Base-by-base conservation (phyloP, 768 basidiomycete genomes). In the Hypsizygus marmoreus region DNA sequence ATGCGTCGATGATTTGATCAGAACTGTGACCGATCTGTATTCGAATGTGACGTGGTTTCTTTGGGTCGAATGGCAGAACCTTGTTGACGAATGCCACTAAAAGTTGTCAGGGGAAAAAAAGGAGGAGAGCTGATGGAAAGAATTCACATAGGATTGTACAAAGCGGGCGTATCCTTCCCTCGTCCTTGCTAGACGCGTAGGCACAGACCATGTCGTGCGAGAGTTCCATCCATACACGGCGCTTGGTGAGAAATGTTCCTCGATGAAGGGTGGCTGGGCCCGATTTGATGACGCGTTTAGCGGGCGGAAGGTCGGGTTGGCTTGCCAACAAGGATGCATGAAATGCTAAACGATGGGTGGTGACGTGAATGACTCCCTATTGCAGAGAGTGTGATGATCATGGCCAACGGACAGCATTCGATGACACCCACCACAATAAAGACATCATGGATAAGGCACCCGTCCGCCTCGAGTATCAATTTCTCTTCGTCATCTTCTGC, bases 301-400 rank as follows among this genome's bases (percentile, higher is more conserved):
- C 46, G 10, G 58, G 52, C 6, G 51, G 45, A 26, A 66, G 46
- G 33, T 63, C 70, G 4, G 71, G 66, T n/a, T 62, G 58, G 19
- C 70, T 68, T 0, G 78, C 69, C 12, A 81, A 71, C 14, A 87
- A 60, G 8, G 81, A 74, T 2, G 84, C 84, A 54, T 86, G 83
- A 59, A 87, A 87, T 0, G 80, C 66, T 14, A 86, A 50, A 4
- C 84, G 75, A 60, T 85, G 82, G 0, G 80, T 82, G 1, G 84
- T 87, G 14, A 86, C 59, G 58, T 85, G 82, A 13, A 84, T 64
- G 24, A 80, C 79, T 6, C 83, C 81, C 73, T 80, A 35, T 40
- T 49, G 47, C 43, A 57, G 49, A 29, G 26, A 44, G 34, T n/a
- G 3, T 19, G 23, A 14, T 33, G n/a, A 36, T 14, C 34, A 14